Evolutionary conservation across 192 early-diverging fungal species (phyloP).

Genomic region (Mortierella antarctica): DNA sequence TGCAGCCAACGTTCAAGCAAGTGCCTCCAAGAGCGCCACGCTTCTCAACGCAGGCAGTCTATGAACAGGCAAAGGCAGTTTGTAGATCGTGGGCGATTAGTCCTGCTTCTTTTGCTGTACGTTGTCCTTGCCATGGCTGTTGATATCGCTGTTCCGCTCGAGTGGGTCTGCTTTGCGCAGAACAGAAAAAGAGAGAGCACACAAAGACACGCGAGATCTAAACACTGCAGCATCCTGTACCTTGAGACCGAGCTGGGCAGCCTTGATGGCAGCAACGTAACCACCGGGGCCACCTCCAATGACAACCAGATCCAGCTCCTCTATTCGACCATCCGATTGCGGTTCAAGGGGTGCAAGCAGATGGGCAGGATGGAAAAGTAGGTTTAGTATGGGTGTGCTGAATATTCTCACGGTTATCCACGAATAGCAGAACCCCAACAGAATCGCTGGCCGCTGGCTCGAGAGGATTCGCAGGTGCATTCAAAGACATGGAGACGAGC

Average conservation of each 20-base stretch:
- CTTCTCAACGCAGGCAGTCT: constrained; percentile 97
- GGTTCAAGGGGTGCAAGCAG: not conserved
- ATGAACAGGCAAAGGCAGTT: constrained; percentile 6
- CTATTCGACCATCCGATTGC: not conserved
- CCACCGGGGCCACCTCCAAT: constrained; percentile 98
- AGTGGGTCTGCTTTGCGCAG: not conserved
- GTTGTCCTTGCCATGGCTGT: not conserved
- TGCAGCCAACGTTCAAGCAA: constrained; percentile 99
- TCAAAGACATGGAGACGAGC: too few species aligned
- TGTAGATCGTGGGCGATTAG: too few species aligned
- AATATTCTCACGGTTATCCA: constrained; percentile 38
- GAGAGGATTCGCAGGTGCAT: too few species aligned
- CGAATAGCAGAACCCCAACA: constrained; percentile 11
- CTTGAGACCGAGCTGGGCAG: constrained; percentile 97
- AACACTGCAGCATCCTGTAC: constrained; percentile 51
- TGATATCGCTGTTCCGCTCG: constrained; percentile 1
- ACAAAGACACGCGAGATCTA: not conserved
- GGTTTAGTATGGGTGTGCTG: not conserved
- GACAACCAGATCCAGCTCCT: constrained; percentile 84
- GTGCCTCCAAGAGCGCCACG: constrained; percentile 96
- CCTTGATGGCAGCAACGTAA: constrained; percentile 99
- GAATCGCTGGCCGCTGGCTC: not conserved
- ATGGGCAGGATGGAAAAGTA: constrained; percentile 2
- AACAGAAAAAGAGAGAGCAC: not conserved
- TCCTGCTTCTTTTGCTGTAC: not conserved